Percentiles rank a stretch among this genome's conserved stretches.
phyloP scores from a whole-genome alignment of 2,329 filamentous ascomycete species.

The Scedosporium minutisporum region DNA sequence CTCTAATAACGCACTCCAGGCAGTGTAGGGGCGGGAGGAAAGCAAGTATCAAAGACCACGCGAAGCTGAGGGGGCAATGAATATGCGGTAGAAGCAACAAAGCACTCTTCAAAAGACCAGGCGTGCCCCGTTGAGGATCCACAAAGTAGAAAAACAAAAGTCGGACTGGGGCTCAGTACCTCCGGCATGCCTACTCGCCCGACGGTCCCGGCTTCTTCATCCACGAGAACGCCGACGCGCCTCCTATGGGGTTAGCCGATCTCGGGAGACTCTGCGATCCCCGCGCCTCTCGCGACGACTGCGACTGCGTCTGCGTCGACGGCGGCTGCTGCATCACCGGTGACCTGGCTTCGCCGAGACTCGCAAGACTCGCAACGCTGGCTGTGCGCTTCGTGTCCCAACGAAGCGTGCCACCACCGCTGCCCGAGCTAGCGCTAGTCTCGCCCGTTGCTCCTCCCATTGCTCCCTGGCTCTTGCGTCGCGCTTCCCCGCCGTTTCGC shows the following conservation, averaged over 20 bases:
- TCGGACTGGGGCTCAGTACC: too few relatives aligned
- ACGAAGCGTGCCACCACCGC: conserved; percentile 22
- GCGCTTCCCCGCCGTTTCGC: background rate
- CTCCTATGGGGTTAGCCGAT: conserved; percentile 73
- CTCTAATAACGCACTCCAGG: too few relatives aligned
- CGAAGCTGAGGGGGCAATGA: too few relatives aligned
- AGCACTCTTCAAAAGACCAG: too few relatives aligned
- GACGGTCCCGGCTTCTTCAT: conserved; percentile 39
- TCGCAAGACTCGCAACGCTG: conserved; percentile 21
- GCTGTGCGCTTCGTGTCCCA: conserved; percentile 47
- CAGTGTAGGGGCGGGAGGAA: too few relatives aligned
- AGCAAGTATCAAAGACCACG: too few relatives aligned
- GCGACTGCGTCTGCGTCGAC: conserved; percentile 27
- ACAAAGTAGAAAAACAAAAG: background rate
- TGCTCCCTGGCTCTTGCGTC: background rate
- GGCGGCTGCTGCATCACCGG: conserved; percentile 13
- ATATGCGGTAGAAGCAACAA: too few relatives aligned
- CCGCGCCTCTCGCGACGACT: conserved; percentile 17
- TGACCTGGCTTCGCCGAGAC: conserved; percentile 1
- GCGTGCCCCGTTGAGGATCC: background rate
- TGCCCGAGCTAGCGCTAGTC: conserved; percentile 7
- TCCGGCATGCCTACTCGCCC: background rate
- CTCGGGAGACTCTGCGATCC: conserved; percentile 34
- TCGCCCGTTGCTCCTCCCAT: background rate
- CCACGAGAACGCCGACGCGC: conserved; percentile 92